A percentile compares a stretch with the other conserved stretches of the same genome.
These are phyloP conservation scores for Danielia oregonensis DNA, from an alignment of 805 yeast species.

Conservation along the genomic window DNA sequence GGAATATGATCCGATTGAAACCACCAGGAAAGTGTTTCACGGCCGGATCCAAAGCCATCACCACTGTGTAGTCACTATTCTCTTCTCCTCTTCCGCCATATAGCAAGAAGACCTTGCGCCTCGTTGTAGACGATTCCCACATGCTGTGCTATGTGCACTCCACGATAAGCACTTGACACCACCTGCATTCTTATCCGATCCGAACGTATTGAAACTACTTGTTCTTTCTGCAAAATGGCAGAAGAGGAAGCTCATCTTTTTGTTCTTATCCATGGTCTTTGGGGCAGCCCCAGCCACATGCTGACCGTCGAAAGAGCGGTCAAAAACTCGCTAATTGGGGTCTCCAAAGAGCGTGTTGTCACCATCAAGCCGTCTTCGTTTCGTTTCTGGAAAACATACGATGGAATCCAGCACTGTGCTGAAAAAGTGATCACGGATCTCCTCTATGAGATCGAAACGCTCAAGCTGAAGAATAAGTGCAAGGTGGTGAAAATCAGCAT, in stretches of 20 bases:
- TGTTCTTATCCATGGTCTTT: constrained; percentile 47
- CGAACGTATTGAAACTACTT: too few species aligned
- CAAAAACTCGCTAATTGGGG: constrained; percentile 23
- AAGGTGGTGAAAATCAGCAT: constrained; percentile 66
- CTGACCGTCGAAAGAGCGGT: constrained; percentile 53
- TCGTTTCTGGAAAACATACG: constrained; percentile 43
- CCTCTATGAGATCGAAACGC: constrained; percentile 37
- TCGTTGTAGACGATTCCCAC: too few species aligned
- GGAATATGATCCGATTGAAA: too few species aligned
- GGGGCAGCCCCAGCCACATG: constrained; percentile 76
- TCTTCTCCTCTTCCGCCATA: too few species aligned
- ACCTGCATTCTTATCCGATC: too few species aligned
- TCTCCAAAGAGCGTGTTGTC: constrained; percentile 26
- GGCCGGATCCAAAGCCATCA: too few species aligned
- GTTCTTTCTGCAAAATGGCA: too few species aligned
- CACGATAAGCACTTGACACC: too few species aligned
- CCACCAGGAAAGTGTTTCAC: too few species aligned
- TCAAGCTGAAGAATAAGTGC: constrained; percentile 24
- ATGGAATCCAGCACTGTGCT: constrained; percentile 36
- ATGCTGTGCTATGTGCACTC: too few species aligned
- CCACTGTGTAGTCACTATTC: too few species aligned
- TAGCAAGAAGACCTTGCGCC: too few species aligned
- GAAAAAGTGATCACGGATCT: constrained; percentile 34
- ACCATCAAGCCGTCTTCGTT: constrained; percentile 37
- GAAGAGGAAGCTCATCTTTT: constrained; percentile 32